Base-by-base conservation (phyloP, 495 filamentous ascomycete species). In the Neurospora intermedia region DNA sequence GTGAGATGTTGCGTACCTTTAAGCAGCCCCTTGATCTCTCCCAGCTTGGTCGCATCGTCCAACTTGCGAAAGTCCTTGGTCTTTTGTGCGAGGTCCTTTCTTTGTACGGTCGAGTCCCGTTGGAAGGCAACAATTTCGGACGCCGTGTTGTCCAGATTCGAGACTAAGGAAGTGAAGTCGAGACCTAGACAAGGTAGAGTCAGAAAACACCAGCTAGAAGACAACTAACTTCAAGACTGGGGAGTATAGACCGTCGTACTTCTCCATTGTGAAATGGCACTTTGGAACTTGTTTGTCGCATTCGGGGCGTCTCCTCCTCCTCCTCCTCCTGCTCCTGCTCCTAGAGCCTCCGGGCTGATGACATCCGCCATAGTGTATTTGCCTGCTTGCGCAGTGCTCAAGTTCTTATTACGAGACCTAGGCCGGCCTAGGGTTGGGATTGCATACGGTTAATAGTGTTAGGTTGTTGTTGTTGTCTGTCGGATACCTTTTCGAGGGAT, bases 61-160 rank as follows among this genome's bases (percentile, higher is more conserved):
- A 97, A 87, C 81, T 98, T 99, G 75, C 94, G 85, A 77, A 97
- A 99, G 80, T 98, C 96, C 79, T 98, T 99, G 4, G 96, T 99
- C 84, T 97, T 98, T 81, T 97, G 94, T 18, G 96, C 96, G 20
- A 99, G 87, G 71, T 99, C 96, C 78, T 99, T 99, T 69, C 96
- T 89, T 79, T 98, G 94, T 16, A 97, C 90, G 11, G 97, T 90
- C 23, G 94, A 90, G 81, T 98, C 96, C 75, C 94, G 89, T 78
- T 99, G 96, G 78, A 93, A 91, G 48, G 91, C 84, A 54, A 98
- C 93, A 69, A 99, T 94, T 77, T 99, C 96, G 4, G 93, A 94
- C 7, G 96, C 94, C 13, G 93, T 93, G 75, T 91, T 89, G 81
- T 99, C 96, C 70, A 99, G 89, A 76, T 89, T 93, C 45, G 94